These are phyloP conservation scores for Sambucus nigra DNA, from an alignment of 129 eudicot species.

Conservation along the genomic window DNA sequence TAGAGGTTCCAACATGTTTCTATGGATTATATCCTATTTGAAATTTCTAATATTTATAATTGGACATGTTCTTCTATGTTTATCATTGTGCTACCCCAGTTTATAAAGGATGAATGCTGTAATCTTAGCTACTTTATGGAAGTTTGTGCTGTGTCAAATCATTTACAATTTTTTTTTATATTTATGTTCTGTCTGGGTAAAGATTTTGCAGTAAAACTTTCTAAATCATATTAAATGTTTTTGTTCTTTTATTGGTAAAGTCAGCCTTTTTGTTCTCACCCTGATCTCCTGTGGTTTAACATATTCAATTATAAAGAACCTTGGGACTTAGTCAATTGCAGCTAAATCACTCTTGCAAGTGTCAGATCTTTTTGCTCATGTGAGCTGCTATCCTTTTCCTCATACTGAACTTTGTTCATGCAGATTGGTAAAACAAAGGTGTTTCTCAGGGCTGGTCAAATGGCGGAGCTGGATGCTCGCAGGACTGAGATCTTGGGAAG, in stretches of 20 bases:
- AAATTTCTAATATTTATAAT: neutral
- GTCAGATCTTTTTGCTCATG: neutral
- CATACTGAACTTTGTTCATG: slow-evolving; percentile 16
- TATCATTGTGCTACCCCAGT: neutral
- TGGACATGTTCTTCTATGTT: neutral
- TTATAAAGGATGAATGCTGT: neutral
- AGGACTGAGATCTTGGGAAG: slow-evolving; percentile 88
- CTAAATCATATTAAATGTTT: neutral
- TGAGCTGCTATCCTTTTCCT: neutral
- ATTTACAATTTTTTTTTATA: too few relatives aligned
- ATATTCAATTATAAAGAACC: too few relatives aligned
- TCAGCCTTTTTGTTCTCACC: neutral
- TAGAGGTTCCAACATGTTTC: slow-evolving; percentile 2
- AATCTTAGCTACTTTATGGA: neutral
- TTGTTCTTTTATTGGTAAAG: neutral
- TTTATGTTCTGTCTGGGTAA: neutral
- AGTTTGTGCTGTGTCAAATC: too few relatives aligned
- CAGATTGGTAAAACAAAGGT: slow-evolving; percentile 97
- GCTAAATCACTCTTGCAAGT: neutral
- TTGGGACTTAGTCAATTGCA: neutral
- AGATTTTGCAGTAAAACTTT: neutral
- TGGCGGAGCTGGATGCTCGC: slow-evolving; percentile 97
- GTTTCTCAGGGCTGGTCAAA: slow-evolving; percentile 96
- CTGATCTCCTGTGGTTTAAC: too few relatives aligned
- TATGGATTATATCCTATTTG: neutral